Conservation (phyloP, 1,284 basidiomycete genomes). For the Phellopilus nigrolimitatus region DNA sequence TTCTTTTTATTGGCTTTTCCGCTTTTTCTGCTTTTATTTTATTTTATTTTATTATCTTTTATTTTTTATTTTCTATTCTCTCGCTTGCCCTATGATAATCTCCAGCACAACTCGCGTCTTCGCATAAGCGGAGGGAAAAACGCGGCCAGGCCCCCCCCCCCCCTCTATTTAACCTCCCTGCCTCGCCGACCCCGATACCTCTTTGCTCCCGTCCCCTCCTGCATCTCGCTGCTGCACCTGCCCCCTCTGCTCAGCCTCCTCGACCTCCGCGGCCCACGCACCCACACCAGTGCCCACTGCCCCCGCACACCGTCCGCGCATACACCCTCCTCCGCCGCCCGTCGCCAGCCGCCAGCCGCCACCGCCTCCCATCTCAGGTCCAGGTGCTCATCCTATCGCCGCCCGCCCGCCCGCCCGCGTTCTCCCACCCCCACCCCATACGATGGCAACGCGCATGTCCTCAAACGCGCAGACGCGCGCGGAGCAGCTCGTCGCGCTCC, state of each 20-base stretch:
- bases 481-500: conserved; percentile 60
- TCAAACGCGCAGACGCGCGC: conserved; percentile 28
- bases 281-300: no score
- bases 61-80: no score
- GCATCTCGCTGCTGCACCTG: neutral
- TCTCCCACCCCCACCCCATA: conserved; percentile 17
- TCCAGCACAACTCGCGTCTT: no score
- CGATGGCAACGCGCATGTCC: conserved; percentile 23
- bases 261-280: no score
- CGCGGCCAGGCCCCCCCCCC: neutral
- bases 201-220: conserved; percentile 7
- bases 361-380: neutral
- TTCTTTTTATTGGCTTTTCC: no score
- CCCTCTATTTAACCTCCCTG: neutral
- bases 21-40: no score
- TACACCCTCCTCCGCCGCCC: neutral
- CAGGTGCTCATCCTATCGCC: neutral
- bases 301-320: neutral
- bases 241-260: neutral
- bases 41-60: no score
- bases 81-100: no score
- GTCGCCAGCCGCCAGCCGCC: neutral
- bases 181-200: no score
- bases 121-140: no score
- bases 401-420: neutral